A percentile compares a stretch with the other conserved stretches of the same genome.
Evolutionary conservation across 169 alveolate genomes (phyloP).

Genomic region (Plasmodium inui): DNA sequence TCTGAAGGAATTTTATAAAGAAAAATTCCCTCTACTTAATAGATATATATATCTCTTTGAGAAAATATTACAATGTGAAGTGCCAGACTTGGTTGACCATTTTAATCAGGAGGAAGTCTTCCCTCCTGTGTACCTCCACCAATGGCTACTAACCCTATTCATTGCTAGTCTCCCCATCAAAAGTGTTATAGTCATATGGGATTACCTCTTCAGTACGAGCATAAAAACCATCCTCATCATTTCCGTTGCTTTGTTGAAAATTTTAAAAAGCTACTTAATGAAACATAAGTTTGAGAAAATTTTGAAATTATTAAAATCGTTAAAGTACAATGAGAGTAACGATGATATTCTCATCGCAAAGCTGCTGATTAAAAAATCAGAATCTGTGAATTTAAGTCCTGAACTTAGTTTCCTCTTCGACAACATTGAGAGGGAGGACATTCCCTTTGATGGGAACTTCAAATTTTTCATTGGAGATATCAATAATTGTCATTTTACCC

Average conservation of each 20-base stretch:
- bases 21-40: constrained; percentile 78
- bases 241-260: constrained; percentile 50
- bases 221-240: constrained; percentile 61
- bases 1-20: constrained; percentile 79
- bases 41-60: constrained; percentile 78
- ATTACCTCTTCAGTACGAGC: constrained; percentile 72
- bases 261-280: constrained; percentile 59
- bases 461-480: constrained; percentile 37
- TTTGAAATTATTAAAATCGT: constrained; percentile 46
- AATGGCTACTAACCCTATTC: constrained; percentile 80
- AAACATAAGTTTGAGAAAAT: constrained; percentile 74
- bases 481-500: constrained; percentile 39
- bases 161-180: constrained; percentile 80
- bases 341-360: constrained; percentile 74
- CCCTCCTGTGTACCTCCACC: constrained; percentile 82
- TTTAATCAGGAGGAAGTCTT: constrained; percentile 78
- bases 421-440: constrained; percentile 33
- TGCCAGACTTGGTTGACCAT: constrained; percentile 79
- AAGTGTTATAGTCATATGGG: constrained; percentile 82
- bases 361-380: constrained; percentile 47
- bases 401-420: constrained; percentile 44
- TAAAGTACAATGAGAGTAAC: constrained; percentile 71
- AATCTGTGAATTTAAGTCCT: constrained; percentile 17
- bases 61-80: constrained; percentile 62
- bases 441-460: constrained; percentile 28